Evolutionary conservation across 2,329 filamentous ascomycete genomes (phyloP).

Genomic region (Colletotrichum falcatum): DNA sequence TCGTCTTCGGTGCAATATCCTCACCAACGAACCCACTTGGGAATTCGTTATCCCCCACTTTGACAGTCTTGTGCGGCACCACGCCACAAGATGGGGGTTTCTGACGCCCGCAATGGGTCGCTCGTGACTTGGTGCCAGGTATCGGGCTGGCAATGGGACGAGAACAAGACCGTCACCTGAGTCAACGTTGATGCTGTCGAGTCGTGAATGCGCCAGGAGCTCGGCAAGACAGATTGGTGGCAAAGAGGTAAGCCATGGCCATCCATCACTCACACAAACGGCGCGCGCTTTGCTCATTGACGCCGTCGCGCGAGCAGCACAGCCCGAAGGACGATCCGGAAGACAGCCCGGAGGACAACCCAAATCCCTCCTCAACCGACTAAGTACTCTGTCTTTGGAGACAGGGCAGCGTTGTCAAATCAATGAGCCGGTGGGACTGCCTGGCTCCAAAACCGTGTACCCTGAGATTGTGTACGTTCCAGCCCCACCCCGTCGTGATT

Average conservation of each 20-base stretch:
- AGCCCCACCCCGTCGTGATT: neutral
- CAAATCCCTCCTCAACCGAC: neutral
- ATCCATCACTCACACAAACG: too few relatives aligned
- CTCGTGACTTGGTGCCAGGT: neutral
- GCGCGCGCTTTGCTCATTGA: too few relatives aligned
- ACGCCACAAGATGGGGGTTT: conserved; percentile 1
- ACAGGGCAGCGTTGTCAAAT: neutral
- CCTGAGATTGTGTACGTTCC: neutral
- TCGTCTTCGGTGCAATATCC: neutral
- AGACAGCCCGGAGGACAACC: neutral
- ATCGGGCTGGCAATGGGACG: neutral
- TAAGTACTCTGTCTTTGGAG: conserved; percentile 1
- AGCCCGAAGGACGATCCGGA: too few relatives aligned
- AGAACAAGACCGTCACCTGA: neutral
- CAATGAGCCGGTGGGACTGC: neutral
- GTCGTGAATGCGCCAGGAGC: neutral
- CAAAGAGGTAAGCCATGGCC: neutral
- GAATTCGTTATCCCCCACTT: conserved; percentile 1
- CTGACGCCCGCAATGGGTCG: neutral
- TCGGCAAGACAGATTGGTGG: neutral
- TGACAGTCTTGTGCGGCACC: conserved; percentile 7
- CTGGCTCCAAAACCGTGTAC: too few relatives aligned
- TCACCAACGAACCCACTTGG: neutral
- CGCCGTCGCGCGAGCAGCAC: neutral
- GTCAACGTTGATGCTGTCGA: neutral